These are phyloP conservation scores for Septoria linicola DNA, from an alignment of 2,329 filamentous ascomycete genomes.

Conservation along the genomic window DNA sequence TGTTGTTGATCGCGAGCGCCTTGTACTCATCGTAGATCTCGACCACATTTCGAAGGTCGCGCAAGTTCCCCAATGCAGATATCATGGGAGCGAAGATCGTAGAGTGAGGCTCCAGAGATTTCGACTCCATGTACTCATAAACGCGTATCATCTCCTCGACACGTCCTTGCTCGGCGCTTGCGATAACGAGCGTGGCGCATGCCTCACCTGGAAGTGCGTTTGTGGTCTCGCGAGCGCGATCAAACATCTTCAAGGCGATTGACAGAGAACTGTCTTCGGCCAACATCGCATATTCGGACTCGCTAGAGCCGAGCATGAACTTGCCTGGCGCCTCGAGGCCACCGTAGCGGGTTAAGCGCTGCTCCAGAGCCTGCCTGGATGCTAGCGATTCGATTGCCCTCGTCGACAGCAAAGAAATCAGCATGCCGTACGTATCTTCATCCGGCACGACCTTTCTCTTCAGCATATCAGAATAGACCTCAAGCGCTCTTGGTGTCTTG, in stretches of 20 bases:
- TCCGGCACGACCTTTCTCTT: constrained; percentile 78
- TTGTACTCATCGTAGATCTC: constrained; percentile 97
- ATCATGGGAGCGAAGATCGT: constrained; percentile 92
- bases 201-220: constrained; percentile 73
- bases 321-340: constrained; percentile 79
- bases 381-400: constrained; percentile 76
- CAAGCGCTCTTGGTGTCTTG: constrained; percentile 84
- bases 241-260: constrained; percentile 82
- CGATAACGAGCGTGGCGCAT: constrained; percentile 80
- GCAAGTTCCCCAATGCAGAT: constrained; percentile 78
- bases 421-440: constrained; percentile 79
- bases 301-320: constrained; percentile 85
- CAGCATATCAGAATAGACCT: constrained; percentile 96
- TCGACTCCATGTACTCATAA: constrained; percentile 86
- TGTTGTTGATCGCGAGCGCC: constrained; percentile 77
- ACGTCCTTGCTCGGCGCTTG: constrained; percentile 78
- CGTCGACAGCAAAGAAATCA: constrained; percentile 78
- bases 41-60: constrained; percentile 82
- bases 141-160: constrained; percentile 87
- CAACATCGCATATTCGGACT: constrained; percentile 82
- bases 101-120: constrained; percentile 70
- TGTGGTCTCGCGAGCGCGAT: constrained; percentile 65
- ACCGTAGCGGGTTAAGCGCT: constrained; percentile 80
- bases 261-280: constrained; percentile 83
- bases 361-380: constrained; percentile 71